Evolutionary conservation across 139 green algal species (phyloP).

Genomic region (Diplosphaera chodatii): DNA sequence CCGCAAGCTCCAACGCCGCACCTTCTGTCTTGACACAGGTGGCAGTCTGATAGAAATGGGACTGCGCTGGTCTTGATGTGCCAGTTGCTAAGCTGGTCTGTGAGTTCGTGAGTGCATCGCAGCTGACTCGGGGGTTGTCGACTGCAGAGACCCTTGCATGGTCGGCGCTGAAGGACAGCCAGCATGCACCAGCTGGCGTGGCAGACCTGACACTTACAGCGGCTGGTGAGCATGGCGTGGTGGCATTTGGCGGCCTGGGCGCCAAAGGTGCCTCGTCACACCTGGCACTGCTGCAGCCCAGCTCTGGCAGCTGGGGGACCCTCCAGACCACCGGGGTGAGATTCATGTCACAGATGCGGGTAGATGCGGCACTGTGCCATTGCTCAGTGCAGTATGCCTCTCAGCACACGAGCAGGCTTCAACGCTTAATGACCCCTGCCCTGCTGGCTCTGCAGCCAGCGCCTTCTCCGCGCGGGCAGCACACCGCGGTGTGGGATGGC

Average conservation of each 20-base stretch:
- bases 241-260: constrained; percentile 17
- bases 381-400: not conserved
- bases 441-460: constrained; percentile 4
- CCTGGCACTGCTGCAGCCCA: constrained; percentile 9
- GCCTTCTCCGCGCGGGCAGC: constrained; percentile 8
- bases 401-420: no score
- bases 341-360: not conserved
- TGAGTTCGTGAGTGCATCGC: no score
- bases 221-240: constrained; percentile 14
- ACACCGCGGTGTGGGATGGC: constrained; percentile 20
- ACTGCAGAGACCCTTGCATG: constrained; percentile 10
- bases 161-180: constrained; percentile 7
- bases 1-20: constrained; percentile 1
- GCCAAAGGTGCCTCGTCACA: constrained; percentile 9
- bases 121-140: no score
- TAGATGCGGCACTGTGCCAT: no score
- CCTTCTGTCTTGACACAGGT: constrained; percentile 10
- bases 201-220: constrained; percentile 9
- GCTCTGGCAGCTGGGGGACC: constrained; percentile 1
- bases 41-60: no score
- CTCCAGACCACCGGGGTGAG: constrained; percentile 17
- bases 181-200: constrained; percentile 4
- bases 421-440: no score
- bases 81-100: not conserved
- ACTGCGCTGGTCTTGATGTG: no score